These are phyloP conservation scores for Echeveria elegans DNA, from an alignment of 164 flowering plant species.

Conservation along the genomic window DNA sequence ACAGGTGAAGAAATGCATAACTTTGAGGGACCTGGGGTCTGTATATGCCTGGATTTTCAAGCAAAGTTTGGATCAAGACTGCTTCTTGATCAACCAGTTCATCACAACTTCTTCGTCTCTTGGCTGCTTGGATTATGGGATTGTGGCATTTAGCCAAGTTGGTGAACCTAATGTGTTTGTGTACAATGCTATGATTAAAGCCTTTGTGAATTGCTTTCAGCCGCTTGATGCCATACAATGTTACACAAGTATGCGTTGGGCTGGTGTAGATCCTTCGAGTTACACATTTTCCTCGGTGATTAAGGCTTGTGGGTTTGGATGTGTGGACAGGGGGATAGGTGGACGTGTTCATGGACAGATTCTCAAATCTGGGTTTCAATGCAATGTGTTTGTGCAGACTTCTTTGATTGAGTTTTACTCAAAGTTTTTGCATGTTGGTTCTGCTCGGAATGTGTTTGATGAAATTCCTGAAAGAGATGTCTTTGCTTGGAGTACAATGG, in stretches of 20 bases:
- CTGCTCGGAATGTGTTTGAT: conserved; percentile 52
- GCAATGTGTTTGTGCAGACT: conserved; percentile 57
- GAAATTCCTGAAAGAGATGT: conserved; percentile 73
- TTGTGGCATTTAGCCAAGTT: conserved; percentile 37
- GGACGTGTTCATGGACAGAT: conserved; percentile 48
- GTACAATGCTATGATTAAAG: conserved; percentile 63
- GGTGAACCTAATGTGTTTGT: conserved; percentile 58
- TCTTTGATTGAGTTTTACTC: conserved; percentile 55
- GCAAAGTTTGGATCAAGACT: conserved; percentile 35
- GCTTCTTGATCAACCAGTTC: conserved; percentile 54
- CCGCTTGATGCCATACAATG: conserved; percentile 32
- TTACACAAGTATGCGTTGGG: conserved; percentile 35
- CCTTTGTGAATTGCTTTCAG: conserved; percentile 24
- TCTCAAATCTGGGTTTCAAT: conserved; percentile 50
- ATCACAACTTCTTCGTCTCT: conserved; percentile 34
- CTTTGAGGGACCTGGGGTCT: conserved; percentile 25
- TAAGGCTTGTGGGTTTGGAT: conserved; percentile 41
- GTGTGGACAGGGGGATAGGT: conserved; percentile 25
- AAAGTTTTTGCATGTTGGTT: conserved; percentile 19
- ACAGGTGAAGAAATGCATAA: conserved; percentile 28
- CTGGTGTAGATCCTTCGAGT: conserved; percentile 37
- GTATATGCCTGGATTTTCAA: conserved; percentile 45
- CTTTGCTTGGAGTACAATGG: conserved; percentile 60
- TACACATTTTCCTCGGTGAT: conserved; percentile 58
- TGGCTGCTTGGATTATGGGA: conserved; percentile 30